phyloP scores from a whole-genome alignment of 2,329 filamentous ascomycete species.

The Arthrobotrys megalospora region DNA sequence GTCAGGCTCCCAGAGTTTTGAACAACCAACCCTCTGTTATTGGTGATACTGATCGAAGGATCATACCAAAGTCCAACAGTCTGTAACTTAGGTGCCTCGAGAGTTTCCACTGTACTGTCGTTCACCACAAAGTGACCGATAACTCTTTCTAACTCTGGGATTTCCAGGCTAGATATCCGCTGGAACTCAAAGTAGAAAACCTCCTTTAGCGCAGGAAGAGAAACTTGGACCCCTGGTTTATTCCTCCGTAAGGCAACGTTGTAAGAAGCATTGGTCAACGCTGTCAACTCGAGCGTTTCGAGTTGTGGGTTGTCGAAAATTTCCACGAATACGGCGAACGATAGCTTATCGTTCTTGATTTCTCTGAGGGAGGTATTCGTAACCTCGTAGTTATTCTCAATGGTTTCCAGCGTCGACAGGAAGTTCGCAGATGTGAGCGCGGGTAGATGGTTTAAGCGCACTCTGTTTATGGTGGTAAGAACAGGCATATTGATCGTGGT shows the following conservation, averaged over 20 bases:
- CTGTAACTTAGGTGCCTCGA: slow-evolving; percentile 40
- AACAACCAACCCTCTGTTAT: slow-evolving; percentile 36
- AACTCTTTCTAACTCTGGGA: slow-evolving; percentile 32
- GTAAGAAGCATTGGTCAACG: slow-evolving; percentile 43
- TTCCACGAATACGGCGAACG: slow-evolving; percentile 42
- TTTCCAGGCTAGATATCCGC: slow-evolving; percentile 18
- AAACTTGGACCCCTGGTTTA: slow-evolving; percentile 38
- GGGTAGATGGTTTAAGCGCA: slow-evolving; percentile 41
- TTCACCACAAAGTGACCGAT: slow-evolving; percentile 45
- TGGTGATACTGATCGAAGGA: slow-evolving; percentile 14
- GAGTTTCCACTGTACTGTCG: slow-evolving; percentile 24
- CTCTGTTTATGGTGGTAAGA: slow-evolving; percentile 30
- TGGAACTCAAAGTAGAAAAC: slow-evolving; percentile 39
- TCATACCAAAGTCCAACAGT: slow-evolving; percentile 35
- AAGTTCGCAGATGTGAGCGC: slow-evolving; percentile 40
- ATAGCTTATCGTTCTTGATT: slow-evolving; percentile 45
- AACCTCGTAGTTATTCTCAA: slow-evolving; percentile 53
- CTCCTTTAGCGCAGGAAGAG: slow-evolving; percentile 39
- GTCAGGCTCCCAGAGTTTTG: slow-evolving; percentile 28
- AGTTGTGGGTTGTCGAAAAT: slow-evolving; percentile 42
- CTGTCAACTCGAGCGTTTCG: slow-evolving; percentile 38
- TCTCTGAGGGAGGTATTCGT: slow-evolving; percentile 47
- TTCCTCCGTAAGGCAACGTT: slow-evolving; percentile 45
- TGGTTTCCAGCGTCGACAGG: slow-evolving; percentile 32
- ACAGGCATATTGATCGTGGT: slow-evolving; percentile 47